Evolutionary conservation across 1,284 basidiomycete species (phyloP), one percentile per base, ranked within the genome.

Genomic region (Trichosporon inkin): DNA sequence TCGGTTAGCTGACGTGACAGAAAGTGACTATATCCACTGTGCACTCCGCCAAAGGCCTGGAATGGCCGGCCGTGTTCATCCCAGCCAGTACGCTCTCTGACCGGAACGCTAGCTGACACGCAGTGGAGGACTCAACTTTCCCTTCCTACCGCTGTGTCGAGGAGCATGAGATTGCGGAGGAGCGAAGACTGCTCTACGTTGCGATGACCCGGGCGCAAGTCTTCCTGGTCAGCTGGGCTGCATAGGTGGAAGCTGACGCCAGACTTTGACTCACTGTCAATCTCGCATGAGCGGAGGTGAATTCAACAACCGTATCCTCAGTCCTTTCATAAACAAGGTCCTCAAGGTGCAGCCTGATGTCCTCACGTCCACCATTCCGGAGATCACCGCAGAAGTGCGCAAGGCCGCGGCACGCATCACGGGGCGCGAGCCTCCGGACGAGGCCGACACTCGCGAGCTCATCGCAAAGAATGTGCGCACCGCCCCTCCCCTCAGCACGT

Each of bases 41-140:
- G 54, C 92, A 96, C 78, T 85, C 90, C 10, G 90, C 92, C 0
- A 96, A 96, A 76, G 92, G 92, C 0, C 81, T 95, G 6, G 92
- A 96, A 75, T 96, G 91, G 90, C 90, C 90, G 0, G 88, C 77
- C 0, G 76, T 78, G 0, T 78, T 78, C 55, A 71, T 79, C n/a
- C 77, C 71, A 38, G 77, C 63, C 57, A 71, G 79, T 71, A 59
- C 28, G 6, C 0, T 2, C 14, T 59, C 13, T 13, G 6, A 20
- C n/a, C n/a, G n/a, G n/a, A 20, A 4, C 8, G 2, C 8, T 8
- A 6, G 22, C 54, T 64, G 16, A 62, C 28, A 6, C 11, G 11
- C 63, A 88, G 88, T 88, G 11, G 90, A 92, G 71, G 77, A 85
- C 49, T 88, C 87, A 0, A 87, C 84, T 0, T 91, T 88, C 67